Base-by-base conservation (phyloP, 2,329 filamentous ascomycete species). In the Ilyonectria sp. region DNA sequence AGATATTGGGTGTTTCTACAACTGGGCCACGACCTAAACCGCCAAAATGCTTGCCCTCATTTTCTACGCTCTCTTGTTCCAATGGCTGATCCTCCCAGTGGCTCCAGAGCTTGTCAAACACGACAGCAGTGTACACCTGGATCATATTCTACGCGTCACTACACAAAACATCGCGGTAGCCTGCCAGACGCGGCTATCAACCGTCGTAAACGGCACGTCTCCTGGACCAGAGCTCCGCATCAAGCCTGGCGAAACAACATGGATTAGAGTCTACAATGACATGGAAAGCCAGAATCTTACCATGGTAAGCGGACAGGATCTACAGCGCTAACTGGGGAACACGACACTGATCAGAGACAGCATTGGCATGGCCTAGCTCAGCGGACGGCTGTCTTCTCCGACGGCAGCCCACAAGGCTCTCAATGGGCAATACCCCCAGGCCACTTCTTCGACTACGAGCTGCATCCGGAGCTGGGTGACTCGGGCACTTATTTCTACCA, bases 401-500 rank as follows among this genome's bases (percentile, higher is more conserved):
- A 92, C 70, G 90, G 91, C 4, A 85, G 88, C 0, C 88, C 89
- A 1, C 77, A 83, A 33, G 89, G 87, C 3, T 85, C 85, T 19
- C 90, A 92, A 71, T 93, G 90, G 90, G 89, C 90, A 0, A 91
- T 92, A 44, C 85, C 88, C 0, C 84, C 89, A 0, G 78, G 82
- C 1, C 84, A 88, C 65, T 92, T 87, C 79, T 92, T 92, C 76
- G 91, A 92, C 79, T 92, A 92, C 74, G 89, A 92, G 72, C 79
- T 92, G 5, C 83, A 83, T n/a, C 85, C 88, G 0, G 78, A 86
- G 4, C 47, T 75, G 1, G 86, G 85, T 6, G 85, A 89, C 61
- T 86, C 88, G 0, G 91, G 90, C 6, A 89, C 89, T 0, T 92
- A 91, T 74, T 92, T 90, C 75, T 92, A 92, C 73, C 90, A 92